Evolutionary conservation across 176 grass and related monocot genomes (phyloP), one percentile per base, ranked within the genome.

Genomic region (Carex scoparia): DNA sequence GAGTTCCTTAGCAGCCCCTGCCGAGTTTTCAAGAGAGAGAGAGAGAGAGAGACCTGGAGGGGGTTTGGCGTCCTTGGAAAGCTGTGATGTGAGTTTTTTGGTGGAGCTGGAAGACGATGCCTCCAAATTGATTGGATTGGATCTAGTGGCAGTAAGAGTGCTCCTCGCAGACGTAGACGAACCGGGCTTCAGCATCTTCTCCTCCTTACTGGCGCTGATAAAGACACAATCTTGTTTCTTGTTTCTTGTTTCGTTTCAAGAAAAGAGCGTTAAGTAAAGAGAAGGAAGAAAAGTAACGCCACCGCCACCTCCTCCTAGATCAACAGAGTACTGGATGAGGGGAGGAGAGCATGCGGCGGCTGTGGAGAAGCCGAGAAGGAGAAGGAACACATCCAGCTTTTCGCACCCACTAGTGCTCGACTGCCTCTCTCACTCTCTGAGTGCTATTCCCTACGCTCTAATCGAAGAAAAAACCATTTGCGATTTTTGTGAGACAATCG

Each of bases 311-410:
- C 58, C 32, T 12, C 57, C 33, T 1, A 64, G 60, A 81, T 77
- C 73, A 77, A 77, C 67, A 3, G 35, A 69, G 67, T 69, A 69
- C 13, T 66, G 27, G 30, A 66, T 66, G 60, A 42, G 68, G 40
- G 12, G 5, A 72, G 10, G n/a, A 53, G 48, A 62, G 55, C 37
- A 46, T 15, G 60, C 55, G 79, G 79, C 79, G 79, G 57, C 56
- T 62, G 57, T 40, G 32, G 55, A 61, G 53, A 44, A 32, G 57
- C 23, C 32, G 55, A 61, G 53, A 44, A 32, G 76, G 31, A 55
- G 49, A 59, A 59, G 76, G 55, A 79, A 19, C 69, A 14, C 73
- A 56, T 78, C 51, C 74, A 78, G 74, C 51, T 78, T 78, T 78
- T 53, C 46, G n/a, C 71, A 18, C 66, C 33, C 66, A 40, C 66